Percentiles rank a stretch among this genome's conserved stretches.
Conservation (phyloP, 1,284 basidiomycete species). For the Entoloma clypeatum region DNA sequence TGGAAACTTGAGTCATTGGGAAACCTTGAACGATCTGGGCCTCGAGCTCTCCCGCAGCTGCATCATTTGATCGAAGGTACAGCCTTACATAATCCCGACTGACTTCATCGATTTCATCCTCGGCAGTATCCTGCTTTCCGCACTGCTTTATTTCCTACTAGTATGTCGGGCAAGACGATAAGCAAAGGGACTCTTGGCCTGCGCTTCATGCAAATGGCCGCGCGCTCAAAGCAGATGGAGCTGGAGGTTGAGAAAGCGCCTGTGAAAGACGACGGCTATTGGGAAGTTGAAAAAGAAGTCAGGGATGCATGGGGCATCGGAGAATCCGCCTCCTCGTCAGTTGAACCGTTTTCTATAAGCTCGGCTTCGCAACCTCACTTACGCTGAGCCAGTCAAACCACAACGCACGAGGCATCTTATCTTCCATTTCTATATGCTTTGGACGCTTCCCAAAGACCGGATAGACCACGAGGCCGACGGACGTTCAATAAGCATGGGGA, state of each 20-base stretch:
- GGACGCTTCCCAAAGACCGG: slow-evolving; percentile 19
- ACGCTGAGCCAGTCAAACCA: slow-evolving; percentile 24
- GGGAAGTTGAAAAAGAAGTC: slow-evolving; percentile 59
- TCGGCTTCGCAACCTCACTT: slow-evolving; percentile 4
- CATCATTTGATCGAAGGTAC: too few relatives aligned
- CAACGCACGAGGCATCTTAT: slow-evolving; percentile 63
- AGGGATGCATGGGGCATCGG: slow-evolving; percentile 54
- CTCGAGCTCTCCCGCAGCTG: too few relatives aligned
- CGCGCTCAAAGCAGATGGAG: slow-evolving; percentile 49
- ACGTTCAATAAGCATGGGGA: slow-evolving; percentile 39
- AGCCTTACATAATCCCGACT: too few relatives aligned
- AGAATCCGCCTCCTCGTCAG: slow-evolving; percentile 29
- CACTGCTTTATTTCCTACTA: too few relatives aligned
- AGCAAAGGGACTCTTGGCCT: slow-evolving; percentile 67
- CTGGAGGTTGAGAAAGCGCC: slow-evolving; percentile 51
- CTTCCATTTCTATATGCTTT: slow-evolving; percentile 60
- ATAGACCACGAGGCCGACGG: slow-evolving; percentile 36
- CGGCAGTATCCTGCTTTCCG: too few relatives aligned
- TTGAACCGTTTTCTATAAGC: slow-evolving; percentile 5
- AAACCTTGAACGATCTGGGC: too few relatives aligned
- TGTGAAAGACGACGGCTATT: slow-evolving; percentile 65
- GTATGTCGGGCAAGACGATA: slow-evolving; percentile 54
- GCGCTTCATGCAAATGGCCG: slow-evolving; percentile 75
- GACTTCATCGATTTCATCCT: too few relatives aligned
- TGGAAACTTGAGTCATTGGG: too few relatives aligned